A percentile compares a stretch with the other conserved stretches of the same genome.
These are phyloP conservation scores for Corymbia citriodora DNA, from an alignment of 441 rosid genomes.

Conservation along the genomic window DNA sequence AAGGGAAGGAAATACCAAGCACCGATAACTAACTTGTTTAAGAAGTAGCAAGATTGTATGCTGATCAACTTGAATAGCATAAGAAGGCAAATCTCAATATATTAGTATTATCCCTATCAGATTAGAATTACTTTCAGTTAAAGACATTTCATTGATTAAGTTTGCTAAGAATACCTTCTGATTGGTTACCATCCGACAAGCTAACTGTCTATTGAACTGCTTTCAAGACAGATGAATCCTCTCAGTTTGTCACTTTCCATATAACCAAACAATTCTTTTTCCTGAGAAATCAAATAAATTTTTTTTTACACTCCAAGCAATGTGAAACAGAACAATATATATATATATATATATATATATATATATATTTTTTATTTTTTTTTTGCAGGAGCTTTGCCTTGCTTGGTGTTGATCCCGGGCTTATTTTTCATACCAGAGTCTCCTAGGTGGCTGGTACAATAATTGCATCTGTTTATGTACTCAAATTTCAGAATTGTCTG, in stretches of 20 bases:
- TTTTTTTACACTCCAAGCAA: not conserved
- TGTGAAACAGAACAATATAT: not conserved
- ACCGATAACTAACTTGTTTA: not conserved
- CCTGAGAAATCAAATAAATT: not conserved
- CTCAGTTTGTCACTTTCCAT: not conserved
- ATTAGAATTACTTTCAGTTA: not conserved
- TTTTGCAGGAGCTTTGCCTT: conserved; percentile 52
- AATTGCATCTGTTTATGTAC: not conserved
- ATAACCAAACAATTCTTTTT: not conserved
- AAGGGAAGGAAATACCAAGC: not conserved
- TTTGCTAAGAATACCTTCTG: not conserved
- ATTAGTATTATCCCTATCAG: not conserved
- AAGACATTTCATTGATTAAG: not conserved
- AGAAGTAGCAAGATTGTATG: not conserved
- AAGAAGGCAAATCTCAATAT: not conserved
- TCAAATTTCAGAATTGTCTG: not conserved
- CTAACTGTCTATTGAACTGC: not conserved
- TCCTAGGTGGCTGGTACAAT: conserved; percentile 79
- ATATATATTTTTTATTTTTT: too few relatives aligned
- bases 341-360: too few relatives aligned
- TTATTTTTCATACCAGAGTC: conserved; percentile 78
- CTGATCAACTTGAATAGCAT: not conserved
- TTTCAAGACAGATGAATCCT: not conserved
- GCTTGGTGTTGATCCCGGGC: conserved; percentile 57
- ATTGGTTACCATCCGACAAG: not conserved